phyloP scores from a whole-genome alignment of 164 flowering plant genomes.

The Pachysandra terminalis region DNA sequence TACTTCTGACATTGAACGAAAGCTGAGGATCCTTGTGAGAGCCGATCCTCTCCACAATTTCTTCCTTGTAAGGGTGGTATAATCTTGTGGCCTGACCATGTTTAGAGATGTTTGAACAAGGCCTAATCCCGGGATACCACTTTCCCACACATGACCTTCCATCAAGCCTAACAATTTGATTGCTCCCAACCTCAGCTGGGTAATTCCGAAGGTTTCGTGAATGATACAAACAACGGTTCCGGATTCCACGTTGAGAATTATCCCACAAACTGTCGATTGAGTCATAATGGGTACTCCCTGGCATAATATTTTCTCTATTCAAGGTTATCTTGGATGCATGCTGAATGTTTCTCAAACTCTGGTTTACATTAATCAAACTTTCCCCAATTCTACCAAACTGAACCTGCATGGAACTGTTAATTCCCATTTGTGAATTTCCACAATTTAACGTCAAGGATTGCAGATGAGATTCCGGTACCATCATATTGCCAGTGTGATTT shows the following conservation, averaged over 20 bases:
- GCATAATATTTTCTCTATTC: slow-evolving; percentile 19
- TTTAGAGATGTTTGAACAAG: slow-evolving; percentile 19
- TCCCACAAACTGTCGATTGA: slow-evolving; percentile 1
- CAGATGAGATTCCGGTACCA: not conserved
- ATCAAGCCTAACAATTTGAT: slow-evolving; percentile 7
- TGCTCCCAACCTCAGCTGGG: slow-evolving; percentile 7
- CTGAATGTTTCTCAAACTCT: slow-evolving; percentile 5
- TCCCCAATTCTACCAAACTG: not conserved
- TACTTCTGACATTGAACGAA: slow-evolving; percentile 1
- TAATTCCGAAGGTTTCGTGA: slow-evolving; percentile 2
- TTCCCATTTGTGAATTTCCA: slow-evolving; percentile 10
- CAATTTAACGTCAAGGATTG: slow-evolving; percentile 10
- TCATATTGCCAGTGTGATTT: no score
- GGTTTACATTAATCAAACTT: slow-evolving; percentile 9
- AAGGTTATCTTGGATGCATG: slow-evolving; percentile 3
- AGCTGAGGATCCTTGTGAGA: slow-evolving; percentile 5
- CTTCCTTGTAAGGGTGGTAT: slow-evolving; percentile 1
- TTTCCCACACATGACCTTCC: slow-evolving; percentile 13
- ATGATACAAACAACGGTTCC: slow-evolving; percentile 10
- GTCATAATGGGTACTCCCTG: slow-evolving; percentile 7
- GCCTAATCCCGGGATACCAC: slow-evolving; percentile 19
- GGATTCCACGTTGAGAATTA: slow-evolving; percentile 4
- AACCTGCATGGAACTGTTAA: slow-evolving; percentile 2
- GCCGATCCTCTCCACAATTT: not conserved
- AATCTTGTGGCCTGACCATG: slow-evolving; percentile 15